phyloP scores from a whole-genome alignment of 345 rosid genomes.

The Populus davidiana region DNA sequence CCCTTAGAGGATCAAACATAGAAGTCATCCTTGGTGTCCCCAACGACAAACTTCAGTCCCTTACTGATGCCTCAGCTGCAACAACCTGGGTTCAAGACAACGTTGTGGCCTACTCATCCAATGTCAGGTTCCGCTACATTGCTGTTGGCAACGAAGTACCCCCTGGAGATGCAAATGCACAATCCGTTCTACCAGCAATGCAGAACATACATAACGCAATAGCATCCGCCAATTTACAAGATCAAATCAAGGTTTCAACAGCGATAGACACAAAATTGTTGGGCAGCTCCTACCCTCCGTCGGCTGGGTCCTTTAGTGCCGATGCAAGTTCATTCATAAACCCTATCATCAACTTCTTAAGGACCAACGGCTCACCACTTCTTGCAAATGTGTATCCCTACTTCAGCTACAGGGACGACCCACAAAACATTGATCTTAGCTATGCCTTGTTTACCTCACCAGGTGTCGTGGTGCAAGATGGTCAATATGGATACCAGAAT shows the following conservation, averaged over 20 bases:
- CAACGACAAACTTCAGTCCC: slow-evolving; percentile 21
- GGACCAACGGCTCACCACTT: slow-evolving; percentile 7
- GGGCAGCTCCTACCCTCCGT: slow-evolving; percentile 26
- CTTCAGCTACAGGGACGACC: slow-evolving; percentile 11
- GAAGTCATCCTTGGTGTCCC: slow-evolving; percentile 35
- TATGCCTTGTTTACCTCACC: slow-evolving; percentile 14
- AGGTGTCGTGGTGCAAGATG: slow-evolving; percentile 10
- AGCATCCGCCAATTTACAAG: slow-evolving; percentile 9
- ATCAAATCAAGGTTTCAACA: slow-evolving; percentile 35
- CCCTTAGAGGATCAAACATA: slow-evolving; percentile 40
- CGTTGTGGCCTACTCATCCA: slow-evolving; percentile 20
- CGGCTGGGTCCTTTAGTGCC: slow-evolving; percentile 15
- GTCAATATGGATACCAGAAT: slow-evolving; percentile 13
- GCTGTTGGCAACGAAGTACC: slow-evolving; percentile 45
- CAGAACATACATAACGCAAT: slow-evolving; percentile 21
- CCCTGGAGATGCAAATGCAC: slow-evolving; percentile 13
- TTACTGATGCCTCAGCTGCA: slow-evolving; percentile 16
- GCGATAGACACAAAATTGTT: slow-evolving; percentile 22
- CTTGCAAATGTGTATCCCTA: slow-evolving; percentile 28
- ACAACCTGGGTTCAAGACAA: slow-evolving; percentile 37
- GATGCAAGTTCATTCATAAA: slow-evolving; percentile 5
- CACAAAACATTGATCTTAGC: not conserved
- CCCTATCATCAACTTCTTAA: slow-evolving; percentile 23
- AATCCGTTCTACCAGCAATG: slow-evolving; percentile 23
- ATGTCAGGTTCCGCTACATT: slow-evolving; percentile 46